Percentiles rank a stretch among this genome's conserved stretches.
Evolutionary conservation across 148 eudicot species (phyloP).

Genomic region (Rhododendron griersonianum): DNA sequence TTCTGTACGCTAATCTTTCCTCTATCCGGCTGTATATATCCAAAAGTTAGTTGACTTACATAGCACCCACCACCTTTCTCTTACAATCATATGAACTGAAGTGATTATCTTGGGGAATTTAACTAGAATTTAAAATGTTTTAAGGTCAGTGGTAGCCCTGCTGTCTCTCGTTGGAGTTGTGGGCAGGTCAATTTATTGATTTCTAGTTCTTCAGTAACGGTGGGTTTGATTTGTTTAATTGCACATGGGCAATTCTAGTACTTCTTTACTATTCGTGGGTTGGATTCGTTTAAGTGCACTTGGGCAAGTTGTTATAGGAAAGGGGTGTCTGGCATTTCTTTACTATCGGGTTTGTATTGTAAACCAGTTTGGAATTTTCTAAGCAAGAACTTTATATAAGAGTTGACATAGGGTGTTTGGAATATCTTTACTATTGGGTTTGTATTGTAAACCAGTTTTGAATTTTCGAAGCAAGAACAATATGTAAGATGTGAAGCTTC

Average conservation of each 20-base stretch:
- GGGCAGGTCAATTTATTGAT: not conserved
- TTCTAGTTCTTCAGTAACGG: not conserved
- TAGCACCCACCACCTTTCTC: not conserved
- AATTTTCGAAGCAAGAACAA: not conserved
- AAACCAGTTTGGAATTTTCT: not conserved
- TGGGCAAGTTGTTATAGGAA: too few relatives aligned
- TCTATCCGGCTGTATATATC: not conserved
- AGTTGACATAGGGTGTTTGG: too few relatives aligned
- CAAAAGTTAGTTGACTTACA: conserved; percentile 1
- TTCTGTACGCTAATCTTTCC: not conserved
- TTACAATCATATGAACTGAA: not conserved
- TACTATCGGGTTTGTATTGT: not conserved
- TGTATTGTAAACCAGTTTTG: not conserved
- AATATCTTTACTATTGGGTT: too few relatives aligned
- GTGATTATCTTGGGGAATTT: not conserved
- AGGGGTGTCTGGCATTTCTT: not conserved
- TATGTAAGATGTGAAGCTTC: not conserved
- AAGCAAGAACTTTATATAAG: not conserved
- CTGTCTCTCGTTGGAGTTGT: not conserved
- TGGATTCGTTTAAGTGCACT: not conserved
- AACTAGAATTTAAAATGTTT: not conserved
- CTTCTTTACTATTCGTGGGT: not conserved
- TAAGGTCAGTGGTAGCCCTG: not conserved
- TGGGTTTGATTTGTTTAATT: not conserved
- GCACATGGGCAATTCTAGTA: not conserved